Evolutionary conservation across 1,139 yeast species (phyloP).

Genomic region (Pichia sp.): DNA sequence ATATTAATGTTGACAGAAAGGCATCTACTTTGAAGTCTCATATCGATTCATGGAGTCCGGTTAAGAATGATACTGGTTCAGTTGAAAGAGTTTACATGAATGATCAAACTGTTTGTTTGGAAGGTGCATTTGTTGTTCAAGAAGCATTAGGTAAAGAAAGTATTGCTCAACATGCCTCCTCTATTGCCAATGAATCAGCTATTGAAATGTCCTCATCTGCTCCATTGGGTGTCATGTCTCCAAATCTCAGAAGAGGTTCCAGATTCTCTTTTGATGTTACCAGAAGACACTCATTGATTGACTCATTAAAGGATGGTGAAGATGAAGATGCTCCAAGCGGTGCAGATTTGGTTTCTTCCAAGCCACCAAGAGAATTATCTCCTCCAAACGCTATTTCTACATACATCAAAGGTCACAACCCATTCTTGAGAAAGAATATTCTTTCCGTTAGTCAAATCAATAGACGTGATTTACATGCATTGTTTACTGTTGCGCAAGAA

Average conservation of each 20-base stretch:
- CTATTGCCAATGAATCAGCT: slow-evolving; percentile 21
- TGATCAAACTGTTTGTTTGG: slow-evolving; percentile 76
- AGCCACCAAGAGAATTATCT: slow-evolving; percentile 63
- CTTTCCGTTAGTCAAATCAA: slow-evolving; percentile 83
- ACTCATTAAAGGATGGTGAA: slow-evolving; percentile 34
- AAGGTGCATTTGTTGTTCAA: slow-evolving; percentile 62
- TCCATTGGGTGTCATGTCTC: slow-evolving; percentile 19
- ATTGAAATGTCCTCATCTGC: slow-evolving; percentile 11
- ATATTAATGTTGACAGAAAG: slow-evolving; percentile 74
- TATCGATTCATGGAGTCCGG: slow-evolving; percentile 47
- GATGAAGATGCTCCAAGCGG: slow-evolving; percentile 54
- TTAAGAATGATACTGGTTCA: slow-evolving; percentile 60
- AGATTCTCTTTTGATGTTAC: slow-evolving; percentile 47
- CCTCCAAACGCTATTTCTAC: slow-evolving; percentile 76
- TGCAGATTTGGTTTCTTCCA: slow-evolving; percentile 68
- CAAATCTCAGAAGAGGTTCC: slow-evolving; percentile 32
- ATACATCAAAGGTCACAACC: slow-evolving; percentile 75
- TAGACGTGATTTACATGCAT: slow-evolving; percentile 83
- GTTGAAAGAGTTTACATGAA: slow-evolving; percentile 83
- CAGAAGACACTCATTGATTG: slow-evolving; percentile 37
- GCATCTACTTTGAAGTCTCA: slow-evolving; percentile 41
- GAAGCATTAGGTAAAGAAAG: slow-evolving; percentile 61
- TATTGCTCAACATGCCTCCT: slow-evolving; percentile 32
- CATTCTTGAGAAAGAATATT: slow-evolving; percentile 83
- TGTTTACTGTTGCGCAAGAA: slow-evolving; percentile 97